Percentiles rank a stretch among this genome's conserved stretches.
Conservation (phyloP, 2,329 filamentous ascomycete species). For the Microcyclosporella mali region DNA sequence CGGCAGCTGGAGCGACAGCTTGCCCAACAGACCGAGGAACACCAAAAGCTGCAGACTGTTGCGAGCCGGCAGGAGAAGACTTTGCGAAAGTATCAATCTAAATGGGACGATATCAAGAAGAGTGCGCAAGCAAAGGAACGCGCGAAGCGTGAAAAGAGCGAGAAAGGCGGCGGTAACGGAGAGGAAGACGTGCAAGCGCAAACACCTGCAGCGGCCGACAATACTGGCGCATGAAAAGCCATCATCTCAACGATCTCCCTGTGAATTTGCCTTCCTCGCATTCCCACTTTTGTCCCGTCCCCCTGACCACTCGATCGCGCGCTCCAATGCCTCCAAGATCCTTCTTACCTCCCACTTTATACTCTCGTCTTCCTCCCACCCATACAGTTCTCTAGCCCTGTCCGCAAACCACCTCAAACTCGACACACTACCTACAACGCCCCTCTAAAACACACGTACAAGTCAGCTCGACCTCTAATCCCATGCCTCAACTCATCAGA, state of each 20-base stretch:
- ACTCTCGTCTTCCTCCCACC: slow-evolving; percentile 11
- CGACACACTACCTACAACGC: not conserved
- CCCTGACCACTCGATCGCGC: no score
- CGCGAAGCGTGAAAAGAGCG: slow-evolving; percentile 16
- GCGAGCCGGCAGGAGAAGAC: slow-evolving; percentile 58
- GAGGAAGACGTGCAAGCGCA: no score
- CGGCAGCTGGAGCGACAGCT: slow-evolving; percentile 58
- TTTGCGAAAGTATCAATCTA: slow-evolving; percentile 59
- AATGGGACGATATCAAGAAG: slow-evolving; percentile 64
- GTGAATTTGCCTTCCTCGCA: not conserved
- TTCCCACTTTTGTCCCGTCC: no score
- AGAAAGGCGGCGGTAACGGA: slow-evolving; percentile 1
- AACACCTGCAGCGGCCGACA: no score
- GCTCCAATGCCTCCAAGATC: slow-evolving; percentile 8
- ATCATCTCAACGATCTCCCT: not conserved
- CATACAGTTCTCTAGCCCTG: slow-evolving; percentile 6
- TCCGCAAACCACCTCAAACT: slow-evolving; percentile 6
- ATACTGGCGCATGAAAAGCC: no score
- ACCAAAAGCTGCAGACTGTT: slow-evolving; percentile 54
- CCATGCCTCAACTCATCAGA: not conserved
- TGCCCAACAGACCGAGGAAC: slow-evolving; percentile 50
- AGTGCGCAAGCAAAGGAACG: slow-evolving; percentile 41
- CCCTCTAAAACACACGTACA: not conserved
- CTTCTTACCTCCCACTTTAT: slow-evolving; percentile 4
- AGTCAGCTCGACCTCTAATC: not conserved